Conservation (phyloP, 345 rosid genomes). For the Aquilaria yunnanensis region DNA sequence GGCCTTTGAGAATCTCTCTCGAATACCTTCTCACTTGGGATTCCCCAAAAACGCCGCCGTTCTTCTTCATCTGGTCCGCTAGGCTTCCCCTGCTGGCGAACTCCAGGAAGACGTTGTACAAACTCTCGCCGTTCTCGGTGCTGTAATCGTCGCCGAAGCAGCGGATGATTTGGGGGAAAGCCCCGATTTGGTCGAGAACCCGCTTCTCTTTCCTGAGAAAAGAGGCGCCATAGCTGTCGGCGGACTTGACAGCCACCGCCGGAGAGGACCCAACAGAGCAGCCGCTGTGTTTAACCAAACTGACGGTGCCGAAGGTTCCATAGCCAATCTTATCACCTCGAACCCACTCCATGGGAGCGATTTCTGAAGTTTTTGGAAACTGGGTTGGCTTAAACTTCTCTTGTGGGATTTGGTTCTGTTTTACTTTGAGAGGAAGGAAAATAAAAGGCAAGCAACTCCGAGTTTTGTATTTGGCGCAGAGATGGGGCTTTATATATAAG, state of each 20-base stretch:
- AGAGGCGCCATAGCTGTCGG: constrained; percentile 22
- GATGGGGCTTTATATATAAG: constrained; percentile 10
- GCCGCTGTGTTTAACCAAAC: constrained; percentile 30
- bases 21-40: constrained; percentile 42
- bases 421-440: neutral
- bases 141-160: constrained; percentile 48
- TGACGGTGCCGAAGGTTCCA: constrained; percentile 66
- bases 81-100: constrained; percentile 73
- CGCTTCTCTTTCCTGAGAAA: constrained; percentile 50
- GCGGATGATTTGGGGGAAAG: constrained; percentile 38
- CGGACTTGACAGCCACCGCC: constrained; percentile 64
- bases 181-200: constrained; percentile 31
- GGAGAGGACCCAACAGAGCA: constrained; percentile 24
- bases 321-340: constrained; percentile 60
- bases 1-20: constrained; percentile 46
- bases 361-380: neutral
- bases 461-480: constrained; percentile 14
- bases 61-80: constrained; percentile 25
- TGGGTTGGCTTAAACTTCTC: no score
- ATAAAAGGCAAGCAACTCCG: constrained; percentile 7
- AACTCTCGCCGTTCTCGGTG: constrained; percentile 32
- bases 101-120: constrained; percentile 60
- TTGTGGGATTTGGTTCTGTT: neutral
- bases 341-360: constrained; percentile 49
- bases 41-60: constrained; percentile 43